phyloP scores from a whole-genome alignment of 2,329 filamentous ascomycete species.

The Calonectria leucothoes region DNA sequence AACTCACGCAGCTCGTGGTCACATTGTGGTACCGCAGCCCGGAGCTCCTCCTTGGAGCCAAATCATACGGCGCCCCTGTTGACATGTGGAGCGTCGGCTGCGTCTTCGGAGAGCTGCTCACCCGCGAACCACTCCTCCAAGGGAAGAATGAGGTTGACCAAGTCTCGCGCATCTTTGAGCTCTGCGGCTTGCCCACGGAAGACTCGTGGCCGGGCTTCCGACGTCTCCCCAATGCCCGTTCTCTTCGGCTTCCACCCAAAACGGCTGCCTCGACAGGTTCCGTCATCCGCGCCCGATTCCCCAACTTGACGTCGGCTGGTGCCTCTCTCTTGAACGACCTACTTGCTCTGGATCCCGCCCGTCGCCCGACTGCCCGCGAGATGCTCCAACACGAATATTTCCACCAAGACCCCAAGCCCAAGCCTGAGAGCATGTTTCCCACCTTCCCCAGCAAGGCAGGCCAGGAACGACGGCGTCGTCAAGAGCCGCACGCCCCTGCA shows the following conservation, averaged over 20 bases:
- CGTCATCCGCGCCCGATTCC: constrained; percentile 81
- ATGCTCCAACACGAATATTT: constrained; percentile 89
- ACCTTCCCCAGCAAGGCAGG: constrained; percentile 97
- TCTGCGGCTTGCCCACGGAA: constrained; percentile 88
- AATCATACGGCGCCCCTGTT: constrained; percentile 79
- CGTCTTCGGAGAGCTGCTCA: constrained; percentile 92
- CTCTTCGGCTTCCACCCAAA: constrained; percentile 77
- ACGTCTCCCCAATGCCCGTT: constrained; percentile 86
- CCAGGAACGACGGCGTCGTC: constrained; percentile 81
- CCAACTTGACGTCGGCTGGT: constrained; percentile 82
- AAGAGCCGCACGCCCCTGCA: constrained; percentile 83
- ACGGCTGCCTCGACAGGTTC: constrained; percentile 55
- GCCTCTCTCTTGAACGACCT: constrained; percentile 75
- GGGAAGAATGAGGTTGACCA: constrained; percentile 95
- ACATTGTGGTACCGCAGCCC: constrained; percentile 97
- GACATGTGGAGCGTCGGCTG: constrained; percentile 98
- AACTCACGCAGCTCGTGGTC: constrained; percentile 91
- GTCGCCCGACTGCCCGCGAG: constrained; percentile 76
- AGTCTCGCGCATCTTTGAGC: constrained; percentile 85
- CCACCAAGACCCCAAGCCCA: constrained; percentile 87
- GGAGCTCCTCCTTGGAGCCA: constrained; percentile 86
- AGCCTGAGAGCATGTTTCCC: constrained; percentile 92
- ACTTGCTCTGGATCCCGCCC: constrained; percentile 78
- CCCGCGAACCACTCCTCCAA: constrained; percentile 84
- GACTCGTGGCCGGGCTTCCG: constrained; percentile 88